Percentiles rank a stretch among this genome's conserved stretches.
phyloP scores from a whole-genome alignment of 2,329 filamentous ascomycete genomes.

The Purpureocillium lavendulum region DNA sequence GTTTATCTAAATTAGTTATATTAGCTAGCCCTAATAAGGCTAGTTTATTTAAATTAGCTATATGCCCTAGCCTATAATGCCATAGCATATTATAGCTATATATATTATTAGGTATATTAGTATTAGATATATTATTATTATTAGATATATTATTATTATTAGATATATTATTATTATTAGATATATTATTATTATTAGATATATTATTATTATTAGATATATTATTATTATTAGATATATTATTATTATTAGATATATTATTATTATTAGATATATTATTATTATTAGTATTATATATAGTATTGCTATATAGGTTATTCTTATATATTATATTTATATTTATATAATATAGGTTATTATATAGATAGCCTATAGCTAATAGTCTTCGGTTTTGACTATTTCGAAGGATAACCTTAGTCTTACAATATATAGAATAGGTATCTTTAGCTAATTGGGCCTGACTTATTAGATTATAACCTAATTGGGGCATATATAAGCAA shows the following conservation, averaged over 20 bases:
- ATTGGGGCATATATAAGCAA: background rate
- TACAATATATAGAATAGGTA: background rate
- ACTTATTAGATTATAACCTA: background rate
- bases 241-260: background rate
- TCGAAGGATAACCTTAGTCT: background rate
- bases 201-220: too few species aligned
- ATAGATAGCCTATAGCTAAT: background rate
- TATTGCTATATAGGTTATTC: background rate
- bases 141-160: too few species aligned
- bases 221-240: background rate
- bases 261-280: background rate
- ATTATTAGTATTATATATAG: background rate
- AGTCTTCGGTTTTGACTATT: background rate
- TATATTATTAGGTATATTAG: too few species aligned
- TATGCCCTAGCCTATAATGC: too few species aligned
- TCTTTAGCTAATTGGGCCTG: background rate
- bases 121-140: too few species aligned
- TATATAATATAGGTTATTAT: slow-evolving; percentile 1
- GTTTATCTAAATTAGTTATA: too few species aligned
- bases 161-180: too few species aligned
- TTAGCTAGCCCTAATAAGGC: too few species aligned
- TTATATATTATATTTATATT: background rate
- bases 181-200: too few species aligned
- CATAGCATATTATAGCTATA: too few species aligned
- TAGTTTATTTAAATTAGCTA: too few species aligned